Percentiles rank a stretch among this genome's conserved stretches.
phyloP scores from a whole-genome alignment of 2,329 filamentous ascomycete species.

The Aspergillus sp. region DNA sequence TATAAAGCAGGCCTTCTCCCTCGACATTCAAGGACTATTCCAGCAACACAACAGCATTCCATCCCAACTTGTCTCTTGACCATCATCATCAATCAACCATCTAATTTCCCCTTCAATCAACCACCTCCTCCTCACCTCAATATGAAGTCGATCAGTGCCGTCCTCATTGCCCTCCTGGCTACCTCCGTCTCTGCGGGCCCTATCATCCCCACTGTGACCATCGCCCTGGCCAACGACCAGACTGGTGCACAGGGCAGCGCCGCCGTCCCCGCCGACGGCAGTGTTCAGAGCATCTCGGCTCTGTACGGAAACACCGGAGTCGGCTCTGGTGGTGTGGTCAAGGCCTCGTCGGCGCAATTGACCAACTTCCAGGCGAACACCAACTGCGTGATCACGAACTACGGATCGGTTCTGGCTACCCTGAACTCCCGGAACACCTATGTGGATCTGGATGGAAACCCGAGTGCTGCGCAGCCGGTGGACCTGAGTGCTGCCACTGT shows the following conservation, averaged over 20 bases:
- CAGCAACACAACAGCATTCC: background rate
- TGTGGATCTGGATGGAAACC: slow-evolving; percentile 11
- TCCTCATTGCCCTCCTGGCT: slow-evolving; percentile 22
- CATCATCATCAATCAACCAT: background rate
- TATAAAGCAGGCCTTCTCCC: background rate
- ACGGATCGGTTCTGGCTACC: slow-evolving; percentile 5
- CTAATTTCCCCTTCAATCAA: background rate
- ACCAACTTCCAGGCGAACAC: slow-evolving; percentile 21
- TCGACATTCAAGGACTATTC: background rate
- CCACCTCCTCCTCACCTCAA: background rate
- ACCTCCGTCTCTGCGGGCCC: slow-evolving; percentile 20
- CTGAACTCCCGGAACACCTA: slow-evolving; percentile 20
- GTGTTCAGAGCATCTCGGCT: slow-evolving; percentile 18
- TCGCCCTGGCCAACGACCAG: slow-evolving; percentile 31
- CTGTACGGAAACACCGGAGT: slow-evolving; percentile 28
- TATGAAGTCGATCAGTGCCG: slow-evolving; percentile 24
- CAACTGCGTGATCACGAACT: slow-evolving; percentile 22
- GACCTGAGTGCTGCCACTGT: slow-evolving; percentile 5
- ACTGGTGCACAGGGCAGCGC: slow-evolving; percentile 26
- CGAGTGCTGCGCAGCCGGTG: background rate
- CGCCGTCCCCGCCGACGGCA: slow-evolving; percentile 22
- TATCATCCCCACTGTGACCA: slow-evolving; percentile 14
- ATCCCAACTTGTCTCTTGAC: background rate
- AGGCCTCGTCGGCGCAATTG: slow-evolving; percentile 29
- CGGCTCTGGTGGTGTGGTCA: slow-evolving; percentile 21